Evolutionary conservation across 768 basidiomycete genomes (phyloP).

Genomic region (Suillus decipiens): DNA sequence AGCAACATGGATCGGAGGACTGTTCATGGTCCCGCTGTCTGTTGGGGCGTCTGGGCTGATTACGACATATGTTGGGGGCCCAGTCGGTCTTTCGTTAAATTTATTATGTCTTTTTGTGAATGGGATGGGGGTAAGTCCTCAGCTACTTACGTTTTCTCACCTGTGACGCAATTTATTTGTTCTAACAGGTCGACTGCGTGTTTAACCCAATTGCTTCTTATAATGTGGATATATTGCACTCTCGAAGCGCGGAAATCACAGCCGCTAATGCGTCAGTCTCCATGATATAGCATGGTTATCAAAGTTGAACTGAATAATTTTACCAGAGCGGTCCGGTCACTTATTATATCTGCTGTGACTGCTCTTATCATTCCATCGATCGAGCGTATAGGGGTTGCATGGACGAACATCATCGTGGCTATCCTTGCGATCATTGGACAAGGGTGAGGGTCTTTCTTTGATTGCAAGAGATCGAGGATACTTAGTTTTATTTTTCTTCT

Average conservation of each 20-base stretch:
- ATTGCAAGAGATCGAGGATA: no score
- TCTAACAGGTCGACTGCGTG: not conserved
- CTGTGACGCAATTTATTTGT: not conserved
- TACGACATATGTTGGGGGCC: no score
- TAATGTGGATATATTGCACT: no score
- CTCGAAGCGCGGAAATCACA: conserved; percentile 21
- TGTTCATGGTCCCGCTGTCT: no score
- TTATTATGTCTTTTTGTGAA: conserved; percentile 57
- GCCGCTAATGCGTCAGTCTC: conserved; percentile 50
- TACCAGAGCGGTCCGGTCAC: no score
- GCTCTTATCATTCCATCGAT: conserved; percentile 54
- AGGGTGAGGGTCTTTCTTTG: no score
- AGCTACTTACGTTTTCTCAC: not conserved
- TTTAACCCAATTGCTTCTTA: no score
- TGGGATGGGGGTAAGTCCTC: conserved; percentile 52
- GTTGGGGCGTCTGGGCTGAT: no score
- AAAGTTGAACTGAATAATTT: not conserved
- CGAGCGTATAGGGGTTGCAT: not conserved
- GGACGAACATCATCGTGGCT: no score
- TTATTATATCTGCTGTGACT: conserved; percentile 34
- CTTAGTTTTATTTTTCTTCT: no score
- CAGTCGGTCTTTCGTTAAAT: conserved; percentile 39
- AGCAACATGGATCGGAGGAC: no score
- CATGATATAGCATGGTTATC: not conserved
- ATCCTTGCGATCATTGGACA: no score